Conservation (phyloP, 371 early-diverging fungal species). For the Mucor lusitanicus region DNA sequence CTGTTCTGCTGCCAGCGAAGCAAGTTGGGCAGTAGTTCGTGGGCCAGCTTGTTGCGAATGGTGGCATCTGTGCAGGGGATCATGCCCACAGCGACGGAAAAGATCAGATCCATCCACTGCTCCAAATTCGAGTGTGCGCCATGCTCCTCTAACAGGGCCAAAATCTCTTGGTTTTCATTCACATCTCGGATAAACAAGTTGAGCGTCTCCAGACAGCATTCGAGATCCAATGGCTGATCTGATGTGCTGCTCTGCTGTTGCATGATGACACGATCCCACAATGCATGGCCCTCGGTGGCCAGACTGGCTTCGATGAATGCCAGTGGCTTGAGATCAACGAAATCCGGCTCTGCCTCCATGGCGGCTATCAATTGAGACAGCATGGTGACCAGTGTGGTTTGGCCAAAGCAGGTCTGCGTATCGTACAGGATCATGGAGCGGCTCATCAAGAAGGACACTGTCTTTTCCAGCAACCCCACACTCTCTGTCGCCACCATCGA, state of each 20-base stretch:
- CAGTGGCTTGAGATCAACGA: slow-evolving; percentile 47
- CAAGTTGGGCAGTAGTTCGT: slow-evolving; percentile 40
- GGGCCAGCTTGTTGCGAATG: slow-evolving; percentile 36
- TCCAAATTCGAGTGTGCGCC: not conserved
- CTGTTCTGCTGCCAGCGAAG: slow-evolving; percentile 37
- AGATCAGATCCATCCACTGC: slow-evolving; percentile 41
- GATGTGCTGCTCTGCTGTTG: not conserved
- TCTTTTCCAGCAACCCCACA: slow-evolving; percentile 26
- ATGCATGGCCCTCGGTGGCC: not conserved
- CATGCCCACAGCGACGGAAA: slow-evolving; percentile 39
- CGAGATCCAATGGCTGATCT: slow-evolving; percentile 25
- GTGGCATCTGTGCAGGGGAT: slow-evolving; percentile 44
- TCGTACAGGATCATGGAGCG: slow-evolving; percentile 19
- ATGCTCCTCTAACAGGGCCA: not conserved
- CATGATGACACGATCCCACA: slow-evolving; percentile 17
- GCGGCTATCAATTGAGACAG: slow-evolving; percentile 33
- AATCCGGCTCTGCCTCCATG: slow-evolving; percentile 46
- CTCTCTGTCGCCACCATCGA: slow-evolving; percentile 46
- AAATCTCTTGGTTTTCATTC: slow-evolving; percentile 20
- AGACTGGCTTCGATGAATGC: slow-evolving; percentile 26
- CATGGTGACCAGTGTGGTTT: slow-evolving; percentile 17
- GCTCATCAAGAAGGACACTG: slow-evolving; percentile 33
- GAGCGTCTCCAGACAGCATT: slow-evolving; percentile 40
- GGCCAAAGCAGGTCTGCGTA: slow-evolving; percentile 16
- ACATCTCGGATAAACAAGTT: slow-evolving; percentile 31